A percentile compares a stretch with the other conserved stretches of the same genome.
Conservation (phyloP, 2,329 filamentous ascomycete genomes). For the Aspergillus sp. region DNA sequence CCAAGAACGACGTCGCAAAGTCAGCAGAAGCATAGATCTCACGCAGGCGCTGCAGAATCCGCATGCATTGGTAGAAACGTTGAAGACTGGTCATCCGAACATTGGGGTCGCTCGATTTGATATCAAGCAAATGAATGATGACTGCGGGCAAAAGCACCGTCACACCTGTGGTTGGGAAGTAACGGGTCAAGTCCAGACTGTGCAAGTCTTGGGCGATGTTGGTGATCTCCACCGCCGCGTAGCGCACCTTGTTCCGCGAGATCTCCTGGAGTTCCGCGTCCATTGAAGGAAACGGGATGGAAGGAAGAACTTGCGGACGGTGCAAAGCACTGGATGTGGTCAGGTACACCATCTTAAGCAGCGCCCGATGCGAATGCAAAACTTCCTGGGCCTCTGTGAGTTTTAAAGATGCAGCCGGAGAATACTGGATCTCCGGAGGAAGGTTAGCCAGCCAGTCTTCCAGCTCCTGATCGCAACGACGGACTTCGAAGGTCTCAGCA, state of each 20-base stretch:
- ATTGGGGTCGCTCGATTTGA: slow-evolving; percentile 71
- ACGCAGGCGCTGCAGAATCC: slow-evolving; percentile 76
- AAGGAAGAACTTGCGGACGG: slow-evolving; percentile 80
- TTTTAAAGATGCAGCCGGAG: slow-evolving; percentile 53
- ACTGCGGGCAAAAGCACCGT: slow-evolving; percentile 87
- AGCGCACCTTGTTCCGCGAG: slow-evolving; percentile 73
- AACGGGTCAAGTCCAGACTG: slow-evolving; percentile 64
- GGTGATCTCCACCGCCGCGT: slow-evolving; percentile 79
- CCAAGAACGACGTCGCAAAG: slow-evolving; percentile 90
- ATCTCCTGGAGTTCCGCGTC: slow-evolving; percentile 70
- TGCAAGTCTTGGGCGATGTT: slow-evolving; percentile 73
- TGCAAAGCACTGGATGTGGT: slow-evolving; percentile 87
- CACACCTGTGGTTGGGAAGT: slow-evolving; percentile 80
- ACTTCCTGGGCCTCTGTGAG: slow-evolving; percentile 40
- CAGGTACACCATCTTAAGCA: slow-evolving; percentile 89
- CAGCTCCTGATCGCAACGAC: slow-evolving; percentile 70
- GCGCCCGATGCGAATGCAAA: slow-evolving; percentile 66
- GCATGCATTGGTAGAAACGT: slow-evolving; percentile 88
- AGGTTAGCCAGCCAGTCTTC: slow-evolving; percentile 69
- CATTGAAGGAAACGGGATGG: slow-evolving; percentile 50
- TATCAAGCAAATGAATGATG: slow-evolving; percentile 87
- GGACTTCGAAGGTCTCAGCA: slow-evolving; percentile 73
- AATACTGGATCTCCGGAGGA: slow-evolving; percentile 66
- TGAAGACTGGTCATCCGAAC: slow-evolving; percentile 66
- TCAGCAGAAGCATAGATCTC: slow-evolving; percentile 93